Evolutionary conservation across 352 stramenopile species (phyloP), one percentile per base, ranked within the genome.

Genomic region (Pythium phragmiticola): DNA sequence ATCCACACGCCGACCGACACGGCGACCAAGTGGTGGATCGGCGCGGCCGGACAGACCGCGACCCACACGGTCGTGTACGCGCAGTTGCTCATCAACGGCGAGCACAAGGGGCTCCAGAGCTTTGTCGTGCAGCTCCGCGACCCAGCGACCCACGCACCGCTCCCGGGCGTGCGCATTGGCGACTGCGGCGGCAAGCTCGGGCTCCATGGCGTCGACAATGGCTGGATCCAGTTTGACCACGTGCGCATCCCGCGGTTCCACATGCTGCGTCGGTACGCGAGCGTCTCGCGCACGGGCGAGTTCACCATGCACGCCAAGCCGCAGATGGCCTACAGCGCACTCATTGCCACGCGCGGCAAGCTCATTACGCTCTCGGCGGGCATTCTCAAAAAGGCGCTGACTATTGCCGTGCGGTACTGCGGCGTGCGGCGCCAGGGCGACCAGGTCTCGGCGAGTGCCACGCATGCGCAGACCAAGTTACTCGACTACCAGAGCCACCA

Each of bases 11-110:
- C 96, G 1, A 98, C 94, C 0, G 73, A 98, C 49, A 98, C 94
- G 5, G 90, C 87, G 36, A 91, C 81, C 46, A 99, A 99, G 74
- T 99, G 97, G 83, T 99, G 96, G 96, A 96, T 96, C 43, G 95
- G 95, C 19, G 97, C 89, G 0, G 75, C 97, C 7, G 96, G 94
- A 2, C 77, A 94, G 63, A 98, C 93, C 0, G 95, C 94, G 21
- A 99, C 97, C 55, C 90, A 98, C 73, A 95, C 94, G 14, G 94
- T 98, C 69, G 89, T 97, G 45, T 98, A 98, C 77, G 95, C 95
- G 17, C 90, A 89, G 45, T 82, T 99, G 7, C 87, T 98, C 46
- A 73, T 95, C 21, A 55, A 76, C 28, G 86, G 81, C 33, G 68
- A 65, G 68, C 67, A 92, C 69, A 82, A 93, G 42, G 97, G 97